A percentile compares a stretch with the other conserved stretches of the same genome.
phyloP scores from a whole-genome alignment of 257 asterid species.

The Prunella vulgaris region DNA sequence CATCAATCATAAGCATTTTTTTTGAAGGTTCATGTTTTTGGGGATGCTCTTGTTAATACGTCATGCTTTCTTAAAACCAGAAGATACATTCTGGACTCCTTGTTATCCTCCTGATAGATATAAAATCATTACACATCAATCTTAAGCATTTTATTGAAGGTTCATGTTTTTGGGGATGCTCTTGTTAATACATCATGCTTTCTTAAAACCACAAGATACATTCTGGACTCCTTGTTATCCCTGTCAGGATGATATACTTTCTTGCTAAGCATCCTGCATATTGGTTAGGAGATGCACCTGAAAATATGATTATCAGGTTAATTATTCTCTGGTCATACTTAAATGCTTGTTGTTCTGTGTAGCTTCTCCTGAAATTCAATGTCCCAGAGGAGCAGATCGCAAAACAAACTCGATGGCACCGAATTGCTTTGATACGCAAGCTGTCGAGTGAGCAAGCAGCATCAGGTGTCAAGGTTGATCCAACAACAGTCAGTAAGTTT shows the following conservation, averaged over 20 bases:
- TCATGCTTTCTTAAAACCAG: slow-evolving; percentile 2
- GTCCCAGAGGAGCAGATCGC: slow-evolving; percentile 93
- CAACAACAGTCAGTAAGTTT: slow-evolving; percentile 90
- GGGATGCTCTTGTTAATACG: not conserved
- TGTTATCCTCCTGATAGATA: too few species aligned
- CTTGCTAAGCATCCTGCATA: not conserved
- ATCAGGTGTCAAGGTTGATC: slow-evolving; percentile 91
- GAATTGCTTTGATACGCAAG: slow-evolving; percentile 94
- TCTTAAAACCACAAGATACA: slow-evolving; percentile 4
- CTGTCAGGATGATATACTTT: not conserved
- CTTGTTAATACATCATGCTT: not conserved
- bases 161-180: not conserved
- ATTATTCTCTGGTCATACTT: slow-evolving; percentile 12
- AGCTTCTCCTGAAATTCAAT: slow-evolving; percentile 95
- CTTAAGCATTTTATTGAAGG: not conserved
- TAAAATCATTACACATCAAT: not conserved
- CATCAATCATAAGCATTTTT: not conserved
- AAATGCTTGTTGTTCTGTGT: slow-evolving; percentile 16
- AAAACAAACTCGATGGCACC: slow-evolving; percentile 91
- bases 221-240: slow-evolving; percentile 1
- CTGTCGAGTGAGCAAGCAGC: slow-evolving; percentile 99
- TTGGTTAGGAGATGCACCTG: not conserved
- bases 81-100: slow-evolving; percentile 4
- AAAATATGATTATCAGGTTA: not conserved
- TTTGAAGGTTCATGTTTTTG: not conserved